Base-by-base conservation (phyloP, 768 basidiomycete species). In the Suillus subaureus region DNA sequence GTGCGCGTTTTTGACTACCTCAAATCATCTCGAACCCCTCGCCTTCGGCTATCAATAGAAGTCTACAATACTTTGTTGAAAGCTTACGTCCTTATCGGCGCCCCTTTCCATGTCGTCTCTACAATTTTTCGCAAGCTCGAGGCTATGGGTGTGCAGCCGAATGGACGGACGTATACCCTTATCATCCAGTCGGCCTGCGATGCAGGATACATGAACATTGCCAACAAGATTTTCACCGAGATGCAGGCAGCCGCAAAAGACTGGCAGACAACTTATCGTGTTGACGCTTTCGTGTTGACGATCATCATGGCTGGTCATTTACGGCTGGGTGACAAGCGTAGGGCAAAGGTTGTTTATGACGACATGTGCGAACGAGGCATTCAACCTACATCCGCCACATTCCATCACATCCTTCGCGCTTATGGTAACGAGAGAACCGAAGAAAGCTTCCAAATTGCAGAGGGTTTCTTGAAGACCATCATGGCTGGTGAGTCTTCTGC, bases 161-260 rank as follows among this genome's bases (percentile, higher is more conserved):
- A 90, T 68, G 74, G 70, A 6, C 81, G 84, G 69, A 89, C 92
- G 0, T 97, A 90, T 74, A 82, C 90, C 1, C 79, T 92, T 55
- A 79, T 94, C 58, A 87, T 96, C 42, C 91, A 93, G 72, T 90
- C 91, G 0, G 91, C 95, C 13, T 91, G 91, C 72, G 91, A 95
- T 70, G 80, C 87, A 21, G 85, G 88, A 6, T 73, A 83, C 63
- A 86, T 95, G 83, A 78, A 80, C 15, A 74, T 85, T 9, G 94
- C 94, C 6, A 74, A 79, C 58, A 81, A 87, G n/a, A 79, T 97
- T 26, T 89, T 90, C 71, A 73, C 77, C 43, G 83, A 91, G 73
- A 87, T 97, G 85, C 86, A 89, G 64, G 68, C 70, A n/a, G 73
- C 80, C n/a, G 70, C 69, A 57, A 62, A 61, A 61, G 68, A 77